Conservation (phyloP, 164 flowering plant species). For the Annona cherimola region DNA sequence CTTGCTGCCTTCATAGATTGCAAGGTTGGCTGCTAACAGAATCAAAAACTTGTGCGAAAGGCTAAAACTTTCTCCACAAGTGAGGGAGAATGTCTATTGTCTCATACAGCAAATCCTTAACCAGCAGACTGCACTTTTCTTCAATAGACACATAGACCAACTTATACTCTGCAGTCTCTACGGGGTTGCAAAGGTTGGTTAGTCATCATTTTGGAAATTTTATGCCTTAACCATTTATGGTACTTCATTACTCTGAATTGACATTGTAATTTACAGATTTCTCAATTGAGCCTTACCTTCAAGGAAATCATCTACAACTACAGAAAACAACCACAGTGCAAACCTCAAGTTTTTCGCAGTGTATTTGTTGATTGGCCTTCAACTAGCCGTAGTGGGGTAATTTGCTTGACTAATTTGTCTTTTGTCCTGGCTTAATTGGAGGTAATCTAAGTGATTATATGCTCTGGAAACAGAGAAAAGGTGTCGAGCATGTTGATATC, state of each 20-base stretch:
- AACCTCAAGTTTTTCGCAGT: conserved; percentile 82
- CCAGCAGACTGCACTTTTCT: conserved; percentile 67
- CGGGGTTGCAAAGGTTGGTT: conserved; percentile 88
- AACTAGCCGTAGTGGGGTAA: conserved; percentile 67
- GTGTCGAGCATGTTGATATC: conserved; percentile 83
- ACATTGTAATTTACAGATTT: conserved; percentile 55
- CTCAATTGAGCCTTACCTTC: conserved; percentile 69
- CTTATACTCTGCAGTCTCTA: conserved; percentile 89
- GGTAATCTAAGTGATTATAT: conserved; percentile 15
- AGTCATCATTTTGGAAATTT: neutral
- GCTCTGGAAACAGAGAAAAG: conserved; percentile 55
- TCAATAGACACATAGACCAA: conserved; percentile 93
- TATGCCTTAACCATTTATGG: neutral
- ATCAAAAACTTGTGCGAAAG: conserved; percentile 94
- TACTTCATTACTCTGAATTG: neutral
- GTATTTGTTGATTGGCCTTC: conserved; percentile 79
- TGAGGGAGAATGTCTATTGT: conserved; percentile 74
- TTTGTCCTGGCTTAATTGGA: neutral
- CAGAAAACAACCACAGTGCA: conserved; percentile 88
- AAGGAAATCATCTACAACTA: conserved; percentile 83
- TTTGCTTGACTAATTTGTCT: conserved; percentile 9
- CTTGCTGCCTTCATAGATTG: conserved; percentile 38
- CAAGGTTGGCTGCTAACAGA: conserved; percentile 93
- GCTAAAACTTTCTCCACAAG: conserved; percentile 68
- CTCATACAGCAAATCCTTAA: conserved; percentile 76